phyloP scores from a whole-genome alignment of 176 grass and related monocot species.

The Pontederia paniculata region DNA sequence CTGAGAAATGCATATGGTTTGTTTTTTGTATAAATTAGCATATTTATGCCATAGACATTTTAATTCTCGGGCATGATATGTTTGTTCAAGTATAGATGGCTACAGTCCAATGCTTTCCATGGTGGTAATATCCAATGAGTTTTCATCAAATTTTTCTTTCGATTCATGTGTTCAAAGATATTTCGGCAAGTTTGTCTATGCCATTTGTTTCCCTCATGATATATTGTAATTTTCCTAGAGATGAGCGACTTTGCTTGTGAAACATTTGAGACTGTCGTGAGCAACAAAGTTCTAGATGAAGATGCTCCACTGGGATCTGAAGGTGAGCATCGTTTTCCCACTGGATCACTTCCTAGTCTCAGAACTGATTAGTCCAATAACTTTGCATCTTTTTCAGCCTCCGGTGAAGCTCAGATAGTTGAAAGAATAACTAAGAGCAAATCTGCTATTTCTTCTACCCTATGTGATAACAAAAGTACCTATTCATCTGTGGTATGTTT shows the following conservation, averaged over 20 bases:
- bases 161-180: neutral
- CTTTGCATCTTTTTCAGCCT: constrained; percentile 33
- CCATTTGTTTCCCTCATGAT: constrained; percentile 7
- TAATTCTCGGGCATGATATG: neutral
- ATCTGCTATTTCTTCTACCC: constrained; percentile 35
- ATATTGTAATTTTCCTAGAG: constrained; percentile 35
- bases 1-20: too few species aligned
- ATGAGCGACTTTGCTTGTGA: constrained; percentile 30
- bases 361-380: constrained; percentile 55
- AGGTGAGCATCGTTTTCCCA: constrained; percentile 58
- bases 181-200: neutral
- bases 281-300: constrained; percentile 47
- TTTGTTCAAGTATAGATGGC: neutral
- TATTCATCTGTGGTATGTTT: constrained; percentile 73
- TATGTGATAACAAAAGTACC: constrained; percentile 50
- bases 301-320: constrained; percentile 63
- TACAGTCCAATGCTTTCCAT: too few species aligned
- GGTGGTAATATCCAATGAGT: neutral
- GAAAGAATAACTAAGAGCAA: constrained; percentile 51
- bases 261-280: constrained; percentile 42
- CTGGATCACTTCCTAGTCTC: constrained; percentile 36
- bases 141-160: neutral
- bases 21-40: too few species aligned
- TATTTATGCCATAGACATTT: neutral
- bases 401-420: constrained; percentile 43